phyloP scores from a whole-genome alignment of 345 rosid species.

The Erucastrum elatum region DNA sequence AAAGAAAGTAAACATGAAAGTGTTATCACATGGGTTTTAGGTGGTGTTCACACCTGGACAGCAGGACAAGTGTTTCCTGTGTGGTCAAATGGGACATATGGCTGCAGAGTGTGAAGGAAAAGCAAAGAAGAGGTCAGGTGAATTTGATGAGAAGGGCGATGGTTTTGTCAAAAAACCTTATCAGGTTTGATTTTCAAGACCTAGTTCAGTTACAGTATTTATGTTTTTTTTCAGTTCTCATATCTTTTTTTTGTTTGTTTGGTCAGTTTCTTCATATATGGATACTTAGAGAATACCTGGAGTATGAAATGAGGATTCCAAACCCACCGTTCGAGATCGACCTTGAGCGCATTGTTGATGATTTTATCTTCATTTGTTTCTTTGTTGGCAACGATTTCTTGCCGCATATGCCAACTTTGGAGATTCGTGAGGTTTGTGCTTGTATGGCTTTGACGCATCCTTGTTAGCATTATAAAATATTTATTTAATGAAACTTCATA shows the following conservation, averaged over 20 bases:
- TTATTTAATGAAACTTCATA: neutral
- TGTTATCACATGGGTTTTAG: conserved; percentile 37
- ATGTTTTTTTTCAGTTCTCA: conserved; percentile 16
- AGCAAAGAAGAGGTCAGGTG: conserved; percentile 80
- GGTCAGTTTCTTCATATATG: conserved; percentile 86
- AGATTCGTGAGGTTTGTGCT: conserved; percentile 90
- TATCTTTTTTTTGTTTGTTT: conserved; percentile 19
- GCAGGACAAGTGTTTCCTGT: conserved; percentile 87
- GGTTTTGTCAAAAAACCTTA: conserved; percentile 75
- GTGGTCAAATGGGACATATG: conserved; percentile 95
- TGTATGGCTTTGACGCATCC: neutral
- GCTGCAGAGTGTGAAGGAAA: conserved; percentile 90
- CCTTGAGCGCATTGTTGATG: conserved; percentile 88
- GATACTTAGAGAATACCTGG: conserved; percentile 93
- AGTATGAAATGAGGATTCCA: conserved; percentile 74
- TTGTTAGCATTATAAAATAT: neutral
- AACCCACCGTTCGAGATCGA: conserved; percentile 72
- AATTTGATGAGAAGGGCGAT: conserved; percentile 92
- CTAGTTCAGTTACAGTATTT: neutral
- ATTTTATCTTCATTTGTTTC: conserved; percentile 97
- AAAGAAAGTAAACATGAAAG: neutral
- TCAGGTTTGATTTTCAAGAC: conserved; percentile 54
- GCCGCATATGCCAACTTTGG: conserved; percentile 99
- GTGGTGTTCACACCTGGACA: conserved; percentile 88
- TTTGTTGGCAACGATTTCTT: conserved; percentile 98